phyloP scores from a whole-genome alignment of 495 filamentous ascomycete genomes.

The Xylaria palmicola region DNA sequence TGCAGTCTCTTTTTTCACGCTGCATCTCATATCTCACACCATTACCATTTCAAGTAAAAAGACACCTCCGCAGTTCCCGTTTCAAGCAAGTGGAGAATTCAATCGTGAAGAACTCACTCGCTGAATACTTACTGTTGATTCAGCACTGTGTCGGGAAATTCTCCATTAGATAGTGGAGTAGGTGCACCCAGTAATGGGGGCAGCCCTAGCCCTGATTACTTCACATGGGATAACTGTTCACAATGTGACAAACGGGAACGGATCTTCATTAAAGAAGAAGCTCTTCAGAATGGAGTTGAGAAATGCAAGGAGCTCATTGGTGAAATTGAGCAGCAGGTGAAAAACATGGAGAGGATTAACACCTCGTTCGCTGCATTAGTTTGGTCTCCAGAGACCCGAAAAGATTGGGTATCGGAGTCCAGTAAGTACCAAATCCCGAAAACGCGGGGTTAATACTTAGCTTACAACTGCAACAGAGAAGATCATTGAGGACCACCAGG shows the following conservation, averaged over 20 bases:
- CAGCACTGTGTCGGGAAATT: too few relatives aligned
- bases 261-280: slow-evolving; percentile 1
- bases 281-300: background rate
- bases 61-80: too few relatives aligned
- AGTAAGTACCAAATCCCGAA: background rate
- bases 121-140: too few relatives aligned
- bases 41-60: too few relatives aligned
- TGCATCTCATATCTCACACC: too few relatives aligned
- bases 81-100: too few relatives aligned
- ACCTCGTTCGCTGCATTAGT: background rate
- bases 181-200: too few relatives aligned
- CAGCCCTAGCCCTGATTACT: too few relatives aligned
- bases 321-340: background rate
- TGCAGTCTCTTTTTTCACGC: too few relatives aligned
- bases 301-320: background rate
- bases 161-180: too few relatives aligned
- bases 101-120: too few relatives aligned
- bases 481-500: background rate
- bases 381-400: background rate
- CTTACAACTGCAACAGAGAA: background rate
- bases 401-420: background rate
- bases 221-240: background rate
- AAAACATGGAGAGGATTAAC: background rate
- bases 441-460: background rate
- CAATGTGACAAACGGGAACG: background rate